Evolutionary conservation across 108 stramenopile species (phyloP), one percentile per base, ranked within the genome.

Genomic region (Fistulifera solaris): DNA sequence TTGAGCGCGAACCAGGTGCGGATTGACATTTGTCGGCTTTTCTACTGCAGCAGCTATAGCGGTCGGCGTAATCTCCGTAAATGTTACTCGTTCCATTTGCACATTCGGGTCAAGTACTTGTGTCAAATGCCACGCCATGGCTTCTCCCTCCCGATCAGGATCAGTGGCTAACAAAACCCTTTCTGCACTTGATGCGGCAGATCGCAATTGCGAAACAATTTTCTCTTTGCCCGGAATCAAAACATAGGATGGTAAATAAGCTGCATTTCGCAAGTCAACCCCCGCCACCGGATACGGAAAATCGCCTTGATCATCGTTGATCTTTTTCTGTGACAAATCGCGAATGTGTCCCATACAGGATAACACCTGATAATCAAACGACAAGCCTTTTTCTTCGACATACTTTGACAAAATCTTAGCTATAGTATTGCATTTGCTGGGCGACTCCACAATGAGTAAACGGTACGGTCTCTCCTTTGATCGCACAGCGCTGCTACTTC

Each of bases 141-240:
- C 85, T 62, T 93, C 90, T 17, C 90, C 90, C 58, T 93, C 90
- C 3, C 90, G 74, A 66, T 93, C 90, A 40, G 80, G 83, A 71
- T 93, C 90, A 13, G 90, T 93, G 1, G 90, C 90, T 21, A 93
- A 56, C 17, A 79, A 46, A 1, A 93, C 56, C 27, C 60, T 61
- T 58, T 76, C 56, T 5, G 75, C 61, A 13, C 52, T 0, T 0
- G 35, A 24, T 6, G 61, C 60, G 44, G 66, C 35, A 5, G 54
- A 38, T 40, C 56, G 51, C 16, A 76, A 49, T 51, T 68, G 66
- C 52, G 45, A 15, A 8, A 71, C 59, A 5, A 70, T 31, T 0
- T 48, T n/a, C 52, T 67, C 59, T 46, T 85, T 83, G 1, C 57
- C 59, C 12, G 65, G 64, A 39, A 75, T 50, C 41, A 69, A 61